A percentile compares a stretch with the other conserved stretches of the same genome.
Evolutionary conservation across 1,284 basidiomycete species (phyloP).

Genomic region (Ganoderma lucidum): DNA sequence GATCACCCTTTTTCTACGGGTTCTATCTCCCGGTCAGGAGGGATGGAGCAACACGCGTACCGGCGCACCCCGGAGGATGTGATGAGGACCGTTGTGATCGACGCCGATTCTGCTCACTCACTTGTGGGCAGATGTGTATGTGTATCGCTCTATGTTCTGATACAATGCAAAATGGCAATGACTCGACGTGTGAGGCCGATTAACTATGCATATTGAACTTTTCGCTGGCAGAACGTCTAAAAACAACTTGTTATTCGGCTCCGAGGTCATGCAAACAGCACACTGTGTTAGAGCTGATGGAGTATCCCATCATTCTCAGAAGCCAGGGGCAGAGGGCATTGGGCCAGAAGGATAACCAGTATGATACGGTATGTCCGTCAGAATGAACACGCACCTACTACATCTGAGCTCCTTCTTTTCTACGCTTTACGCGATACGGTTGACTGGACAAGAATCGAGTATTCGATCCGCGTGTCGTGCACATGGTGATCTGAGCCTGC

Average conservation of each 20-base stretch:
- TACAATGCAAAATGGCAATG: conserved; percentile 8
- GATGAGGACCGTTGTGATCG: conserved; percentile 2
- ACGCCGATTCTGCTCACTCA: conserved; percentile 5
- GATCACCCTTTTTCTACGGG: conserved; percentile 44
- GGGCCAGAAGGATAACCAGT: background rate
- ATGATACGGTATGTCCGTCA: background rate
- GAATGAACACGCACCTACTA: background rate
- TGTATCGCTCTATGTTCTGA: background rate
- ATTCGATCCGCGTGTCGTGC: too few relatives aligned
- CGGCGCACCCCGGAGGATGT: background rate
- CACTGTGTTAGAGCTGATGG: background rate
- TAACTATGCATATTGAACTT: too few relatives aligned
- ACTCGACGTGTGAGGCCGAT: conserved; percentile 7
- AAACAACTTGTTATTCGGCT: too few relatives aligned
- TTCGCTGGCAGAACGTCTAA: too few relatives aligned
- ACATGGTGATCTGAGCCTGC: background rate
- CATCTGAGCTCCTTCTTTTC: too few relatives aligned
- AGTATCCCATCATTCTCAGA: background rate
- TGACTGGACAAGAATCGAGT: too few relatives aligned
- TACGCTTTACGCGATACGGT: too few relatives aligned
- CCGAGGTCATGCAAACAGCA: too few relatives aligned
- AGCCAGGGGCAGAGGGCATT: too few relatives aligned
- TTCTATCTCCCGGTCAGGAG: conserved; percentile 48
- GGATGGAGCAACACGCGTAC: conserved; percentile 13
- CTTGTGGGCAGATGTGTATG: background rate